These are phyloP conservation scores for Salvia rosmarinus DNA, from an alignment of 257 asterid species.

Conservation along the genomic window DNA sequence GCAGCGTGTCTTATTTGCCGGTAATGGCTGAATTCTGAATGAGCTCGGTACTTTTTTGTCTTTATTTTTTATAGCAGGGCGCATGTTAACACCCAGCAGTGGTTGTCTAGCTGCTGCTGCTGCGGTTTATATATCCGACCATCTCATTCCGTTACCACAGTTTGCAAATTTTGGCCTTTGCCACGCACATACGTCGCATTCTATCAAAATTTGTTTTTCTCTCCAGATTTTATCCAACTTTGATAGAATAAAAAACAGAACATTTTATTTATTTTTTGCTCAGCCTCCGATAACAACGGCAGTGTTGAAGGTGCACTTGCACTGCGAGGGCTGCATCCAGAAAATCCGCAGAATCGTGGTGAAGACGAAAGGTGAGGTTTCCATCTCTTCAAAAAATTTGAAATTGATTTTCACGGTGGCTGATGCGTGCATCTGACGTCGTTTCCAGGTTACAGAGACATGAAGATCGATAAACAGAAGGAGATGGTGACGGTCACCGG, in stretches of 20 bases:
- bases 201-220: not conserved
- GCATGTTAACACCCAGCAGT: not conserved
- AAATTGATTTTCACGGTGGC: not conserved
- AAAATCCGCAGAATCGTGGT: constrained; percentile 57
- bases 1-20: not conserved
- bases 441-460: constrained; percentile 60
- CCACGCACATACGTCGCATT: constrained; percentile 30
- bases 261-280: not conserved
- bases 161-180: not conserved
- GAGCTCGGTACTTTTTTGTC: not conserved
- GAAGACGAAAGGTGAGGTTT: constrained; percentile 61
- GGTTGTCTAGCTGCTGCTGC: constrained; percentile 21
- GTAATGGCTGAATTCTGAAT: not conserved
- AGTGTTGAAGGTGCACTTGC: constrained; percentile 59
- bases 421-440: not conserved
- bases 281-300: constrained; percentile 71
- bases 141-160: constrained; percentile 20
- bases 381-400: not conserved
- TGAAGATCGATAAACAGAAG: constrained; percentile 63
- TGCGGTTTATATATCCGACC: not conserved
- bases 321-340: constrained; percentile 84
- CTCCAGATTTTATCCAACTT: not conserved
- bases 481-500: constrained; percentile 79
- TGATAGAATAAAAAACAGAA: not conserved
- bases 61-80: not conserved